phyloP scores from a whole-genome alignment of 768 basidiomycete species.

The Exidia glandulosa region DNA sequence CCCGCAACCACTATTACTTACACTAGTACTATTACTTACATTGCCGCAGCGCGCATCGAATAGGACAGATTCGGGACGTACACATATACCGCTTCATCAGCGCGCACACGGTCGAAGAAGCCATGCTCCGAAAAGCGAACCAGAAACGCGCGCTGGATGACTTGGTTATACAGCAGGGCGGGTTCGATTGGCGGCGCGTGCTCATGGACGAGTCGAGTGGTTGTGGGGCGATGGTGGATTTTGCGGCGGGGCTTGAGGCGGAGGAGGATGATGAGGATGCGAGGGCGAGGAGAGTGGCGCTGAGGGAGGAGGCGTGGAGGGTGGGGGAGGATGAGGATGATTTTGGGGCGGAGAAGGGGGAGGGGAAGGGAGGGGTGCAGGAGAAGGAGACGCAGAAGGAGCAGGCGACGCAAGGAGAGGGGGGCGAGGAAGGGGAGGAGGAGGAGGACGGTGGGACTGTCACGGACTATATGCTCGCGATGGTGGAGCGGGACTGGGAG shows the following conservation, averaged over 20 bases:
- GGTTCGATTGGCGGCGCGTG: conserved; percentile 87
- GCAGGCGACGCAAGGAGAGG: conserved; percentile 23
- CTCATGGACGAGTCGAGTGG: conserved; percentile 46
- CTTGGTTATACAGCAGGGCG: conserved; percentile 86
- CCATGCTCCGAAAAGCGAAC: conserved; percentile 93
- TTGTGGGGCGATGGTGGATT: conserved; percentile 27
- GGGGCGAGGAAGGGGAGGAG: conserved; percentile 21
- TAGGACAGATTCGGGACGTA: conserved; percentile 92
- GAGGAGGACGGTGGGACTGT: conserved; percentile 53
- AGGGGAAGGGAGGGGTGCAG: conserved; percentile 17
- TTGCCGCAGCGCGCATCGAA: conserved; percentile 75
- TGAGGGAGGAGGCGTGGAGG: conserved; percentile 55
- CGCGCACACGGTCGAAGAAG: conserved; percentile 85
- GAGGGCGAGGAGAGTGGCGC: conserved; percentile 67
- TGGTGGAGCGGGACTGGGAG: conserved; percentile 50
- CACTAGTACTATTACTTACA: not conserved
- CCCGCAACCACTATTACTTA: not conserved
- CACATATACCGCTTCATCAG: conserved; percentile 95
- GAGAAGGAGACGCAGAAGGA: conserved; percentile 32
- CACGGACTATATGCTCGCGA: conserved; percentile 75
- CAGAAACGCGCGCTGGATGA: conserved; percentile 89
- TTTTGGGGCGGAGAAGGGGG: conserved; percentile 44
- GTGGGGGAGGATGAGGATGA: conserved; percentile 76
- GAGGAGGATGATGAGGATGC: conserved; percentile 86
- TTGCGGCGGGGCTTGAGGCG: conserved; percentile 68